Evolutionary conservation across 2,329 filamentous ascomycete species (phyloP).

Genomic region (Cytospora piceae): DNA sequence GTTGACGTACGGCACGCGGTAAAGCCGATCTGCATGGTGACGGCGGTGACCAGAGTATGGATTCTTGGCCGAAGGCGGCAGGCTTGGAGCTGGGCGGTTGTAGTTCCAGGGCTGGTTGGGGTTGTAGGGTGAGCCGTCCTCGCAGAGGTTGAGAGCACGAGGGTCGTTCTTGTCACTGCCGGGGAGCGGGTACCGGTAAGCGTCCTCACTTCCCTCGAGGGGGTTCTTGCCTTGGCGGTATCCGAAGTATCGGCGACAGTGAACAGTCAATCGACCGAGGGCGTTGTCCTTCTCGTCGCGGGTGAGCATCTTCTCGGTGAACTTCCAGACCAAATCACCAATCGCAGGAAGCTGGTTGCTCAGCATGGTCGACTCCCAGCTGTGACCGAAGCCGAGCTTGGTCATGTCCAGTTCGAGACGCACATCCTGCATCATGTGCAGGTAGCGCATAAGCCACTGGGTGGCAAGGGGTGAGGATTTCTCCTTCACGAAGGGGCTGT

Average conservation of each 20-base stretch:
- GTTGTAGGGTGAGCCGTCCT: not conserved
- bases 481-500: constrained; percentile 43
- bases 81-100: constrained; percentile 13
- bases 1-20: constrained; percentile 38
- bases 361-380: constrained; percentile 34
- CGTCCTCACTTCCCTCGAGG: not conserved
- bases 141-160: not conserved
- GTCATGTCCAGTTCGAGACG: constrained; percentile 48
- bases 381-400: constrained; percentile 40
- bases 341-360: constrained; percentile 35
- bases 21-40: constrained; percentile 18
- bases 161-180: not conserved
- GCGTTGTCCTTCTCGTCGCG: constrained; percentile 32
- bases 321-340: constrained; percentile 36
- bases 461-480: constrained; percentile 42
- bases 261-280: constrained; percentile 39
- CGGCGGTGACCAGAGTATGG: constrained; percentile 25
- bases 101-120: constrained; percentile 16
- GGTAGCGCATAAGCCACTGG: constrained; percentile 42
- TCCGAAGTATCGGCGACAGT: constrained; percentile 43
- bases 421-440: constrained; percentile 42
- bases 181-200: constrained; percentile 3
- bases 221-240: constrained; percentile 24
- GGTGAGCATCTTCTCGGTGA: constrained; percentile 36
- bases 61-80: constrained; percentile 27